Evolutionary conservation across 768 basidiomycete species (phyloP).

Genomic region (Xanthoconium stramineum): DNA sequence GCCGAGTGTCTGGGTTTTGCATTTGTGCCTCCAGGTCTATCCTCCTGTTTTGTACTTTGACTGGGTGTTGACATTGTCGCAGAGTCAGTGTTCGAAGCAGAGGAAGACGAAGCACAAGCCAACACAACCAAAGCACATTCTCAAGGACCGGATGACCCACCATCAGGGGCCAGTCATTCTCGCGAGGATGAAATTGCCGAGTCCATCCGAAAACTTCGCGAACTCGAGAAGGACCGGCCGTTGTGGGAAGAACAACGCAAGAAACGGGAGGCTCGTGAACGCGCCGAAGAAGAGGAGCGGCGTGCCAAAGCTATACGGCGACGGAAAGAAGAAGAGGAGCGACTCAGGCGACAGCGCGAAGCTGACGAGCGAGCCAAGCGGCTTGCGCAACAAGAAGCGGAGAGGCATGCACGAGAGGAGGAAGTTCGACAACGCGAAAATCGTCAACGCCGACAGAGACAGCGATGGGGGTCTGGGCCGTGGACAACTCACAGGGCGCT

Average conservation of each 20-base stretch:
- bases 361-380: constrained; percentile 23
- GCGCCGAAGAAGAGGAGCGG: constrained; percentile 40
- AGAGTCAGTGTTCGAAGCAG: constrained; percentile 12
- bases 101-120: constrained; percentile 9
- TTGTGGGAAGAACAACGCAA: constrained; percentile 57
- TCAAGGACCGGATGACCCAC: not conserved
- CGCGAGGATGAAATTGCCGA: constrained; percentile 51
- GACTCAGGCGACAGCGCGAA: constrained; percentile 23
- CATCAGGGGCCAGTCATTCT: constrained; percentile 35
- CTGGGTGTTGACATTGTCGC: constrained; percentile 1
- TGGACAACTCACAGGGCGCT: constrained; percentile 70
- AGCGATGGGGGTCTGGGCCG: constrained; percentile 52
- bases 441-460: constrained; percentile 45
- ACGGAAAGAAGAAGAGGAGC: constrained; percentile 32
- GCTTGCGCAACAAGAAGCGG: constrained; percentile 27
- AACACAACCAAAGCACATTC: constrained; percentile 3
- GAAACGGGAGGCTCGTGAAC: constrained; percentile 42
- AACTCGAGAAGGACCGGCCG: constrained; percentile 62
- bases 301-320: constrained; percentile 34
- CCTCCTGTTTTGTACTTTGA: not conserved
- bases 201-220: constrained; percentile 63
- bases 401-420: constrained; percentile 32
- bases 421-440: constrained; percentile 38
- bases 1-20: constrained; percentile 35
- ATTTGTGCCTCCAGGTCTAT: constrained; percentile 21